These are phyloP conservation scores for Leucogyrophana mollusca DNA, from an alignment of 768 basidiomycete genomes.

Conservation along the genomic window DNA sequence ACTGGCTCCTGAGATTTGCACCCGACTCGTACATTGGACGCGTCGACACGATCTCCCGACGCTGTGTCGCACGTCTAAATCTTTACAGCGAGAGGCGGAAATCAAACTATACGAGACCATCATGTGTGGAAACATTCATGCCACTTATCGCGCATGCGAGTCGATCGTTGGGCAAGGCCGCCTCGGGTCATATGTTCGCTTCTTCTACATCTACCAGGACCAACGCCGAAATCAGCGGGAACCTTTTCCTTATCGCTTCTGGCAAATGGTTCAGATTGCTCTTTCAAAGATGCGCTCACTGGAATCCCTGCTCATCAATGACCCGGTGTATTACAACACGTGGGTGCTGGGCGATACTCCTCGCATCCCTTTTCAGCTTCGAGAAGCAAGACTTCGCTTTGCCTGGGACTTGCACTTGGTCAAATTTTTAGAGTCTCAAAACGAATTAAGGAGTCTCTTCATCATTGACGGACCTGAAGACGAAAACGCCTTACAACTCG, in stretches of 20 bases:
- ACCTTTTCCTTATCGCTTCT: conserved; percentile 34
- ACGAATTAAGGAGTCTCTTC: conserved; percentile 39
- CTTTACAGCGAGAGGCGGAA: conserved; percentile 49
- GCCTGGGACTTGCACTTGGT: conserved; percentile 47
- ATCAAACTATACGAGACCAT: conserved; percentile 42
- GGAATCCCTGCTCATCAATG: conserved; percentile 41
- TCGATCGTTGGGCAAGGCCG: conserved; percentile 34
- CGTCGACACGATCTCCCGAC: conserved; percentile 37
- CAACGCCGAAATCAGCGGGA: conserved; percentile 21
- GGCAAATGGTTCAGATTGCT: conserved; percentile 41
- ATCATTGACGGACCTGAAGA: conserved; percentile 21
- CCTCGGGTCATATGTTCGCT: conserved; percentile 41
- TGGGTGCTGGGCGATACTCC: conserved; percentile 46
- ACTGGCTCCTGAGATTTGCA: conserved; percentile 44
- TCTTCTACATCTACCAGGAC: conserved; percentile 41
- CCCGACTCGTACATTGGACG: conserved; percentile 37
- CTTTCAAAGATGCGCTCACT: conserved; percentile 45
- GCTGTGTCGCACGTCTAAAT: conserved; percentile 45
- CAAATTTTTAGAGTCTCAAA: conserved; percentile 49
- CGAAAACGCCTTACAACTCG: conserved; percentile 21
- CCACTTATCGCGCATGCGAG: conserved; percentile 36
- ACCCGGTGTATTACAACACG: conserved; percentile 35
- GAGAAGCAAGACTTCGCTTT: conserved; percentile 47
- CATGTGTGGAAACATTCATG: conserved; percentile 35
- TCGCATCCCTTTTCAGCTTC: conserved; percentile 44